Conservation (phyloP, 306 rosid genomes). For the Leucaena leucocephala region DNA sequence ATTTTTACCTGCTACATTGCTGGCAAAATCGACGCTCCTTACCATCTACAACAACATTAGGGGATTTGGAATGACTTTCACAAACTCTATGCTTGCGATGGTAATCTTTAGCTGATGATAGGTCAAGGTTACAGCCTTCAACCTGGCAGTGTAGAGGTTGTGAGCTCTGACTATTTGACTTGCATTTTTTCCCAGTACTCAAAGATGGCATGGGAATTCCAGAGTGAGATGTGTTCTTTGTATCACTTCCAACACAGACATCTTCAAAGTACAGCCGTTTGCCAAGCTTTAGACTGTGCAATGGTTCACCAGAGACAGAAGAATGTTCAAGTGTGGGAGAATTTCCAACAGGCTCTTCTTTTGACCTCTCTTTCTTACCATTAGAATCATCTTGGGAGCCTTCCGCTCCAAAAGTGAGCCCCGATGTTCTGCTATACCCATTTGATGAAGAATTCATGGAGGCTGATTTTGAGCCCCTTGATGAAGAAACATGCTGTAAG, state of each 20-base stretch:
- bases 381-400: constrained; percentile 54
- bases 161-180: constrained; percentile 46
- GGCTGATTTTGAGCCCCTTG: constrained; percentile 75
- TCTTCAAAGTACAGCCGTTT: constrained; percentile 84
- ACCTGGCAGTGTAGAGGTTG: constrained; percentile 73
- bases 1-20: constrained; percentile 88
- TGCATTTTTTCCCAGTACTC: constrained; percentile 53
- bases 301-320: constrained; percentile 68
- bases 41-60: constrained; percentile 71
- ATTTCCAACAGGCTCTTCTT: constrained; percentile 49
- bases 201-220: constrained; percentile 41
- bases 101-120: constrained; percentile 76
- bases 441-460: constrained; percentile 72
- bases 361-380: constrained; percentile 54
- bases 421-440: constrained; percentile 68
- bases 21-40: constrained; percentile 90
- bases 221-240: constrained; percentile 51
- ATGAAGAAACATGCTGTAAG: constrained; percentile 47
- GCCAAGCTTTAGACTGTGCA: constrained; percentile 91
- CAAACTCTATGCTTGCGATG: constrained; percentile 92
- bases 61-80: constrained; percentile 81
- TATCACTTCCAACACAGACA: constrained; percentile 49
- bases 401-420: constrained; percentile 59
- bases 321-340: constrained; percentile 57
- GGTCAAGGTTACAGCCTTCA: constrained; percentile 87